These are phyloP conservation scores for Chytriomyces sp. DNA, from an alignment of 192 early-diverging fungal species.

Conservation along the genomic window DNA sequence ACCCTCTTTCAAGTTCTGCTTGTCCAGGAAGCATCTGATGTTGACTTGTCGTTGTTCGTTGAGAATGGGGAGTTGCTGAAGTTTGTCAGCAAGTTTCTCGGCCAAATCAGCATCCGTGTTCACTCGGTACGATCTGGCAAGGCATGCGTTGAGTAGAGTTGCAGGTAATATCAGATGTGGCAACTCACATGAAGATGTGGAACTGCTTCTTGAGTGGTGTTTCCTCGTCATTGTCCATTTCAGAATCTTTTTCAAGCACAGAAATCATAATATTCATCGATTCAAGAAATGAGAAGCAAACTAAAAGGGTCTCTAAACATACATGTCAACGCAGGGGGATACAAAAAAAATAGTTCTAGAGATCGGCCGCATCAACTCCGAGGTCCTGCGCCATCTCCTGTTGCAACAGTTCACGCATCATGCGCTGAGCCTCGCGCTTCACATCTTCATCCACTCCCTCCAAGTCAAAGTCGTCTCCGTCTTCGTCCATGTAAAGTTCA, in stretches of 20 bases:
- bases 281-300: background rate
- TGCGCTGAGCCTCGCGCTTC: conserved; percentile 10
- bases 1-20: conserved; percentile 33
- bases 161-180: background rate
- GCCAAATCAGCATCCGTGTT: conserved; percentile 29
- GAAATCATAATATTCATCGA: background rate
- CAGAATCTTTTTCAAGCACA: background rate
- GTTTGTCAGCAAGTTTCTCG: conserved; percentile 26
- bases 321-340: too few relatives aligned
- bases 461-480: conserved; percentile 21
- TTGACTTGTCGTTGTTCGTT: conserved; percentile 14
- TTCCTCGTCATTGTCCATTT: background rate
- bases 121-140: conserved; percentile 27
- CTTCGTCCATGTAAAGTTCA: background rate
- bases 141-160: too few relatives aligned
- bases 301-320: too few relatives aligned
- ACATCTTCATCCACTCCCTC: conserved; percentile 33
- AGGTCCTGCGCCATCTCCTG: conserved; percentile 27
- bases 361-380: conserved; percentile 4
- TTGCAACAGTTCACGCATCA: conserved; percentile 31
- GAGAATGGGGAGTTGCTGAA: conserved; percentile 18
- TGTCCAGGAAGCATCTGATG: conserved; percentile 33
- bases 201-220: conserved; percentile 1
- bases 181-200: conserved; percentile 17
- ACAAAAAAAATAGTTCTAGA: background rate